These are phyloP conservation scores for Wallemia mellicola DNA, from an alignment of 1,284 basidiomycete genomes.

Conservation along the genomic window DNA sequence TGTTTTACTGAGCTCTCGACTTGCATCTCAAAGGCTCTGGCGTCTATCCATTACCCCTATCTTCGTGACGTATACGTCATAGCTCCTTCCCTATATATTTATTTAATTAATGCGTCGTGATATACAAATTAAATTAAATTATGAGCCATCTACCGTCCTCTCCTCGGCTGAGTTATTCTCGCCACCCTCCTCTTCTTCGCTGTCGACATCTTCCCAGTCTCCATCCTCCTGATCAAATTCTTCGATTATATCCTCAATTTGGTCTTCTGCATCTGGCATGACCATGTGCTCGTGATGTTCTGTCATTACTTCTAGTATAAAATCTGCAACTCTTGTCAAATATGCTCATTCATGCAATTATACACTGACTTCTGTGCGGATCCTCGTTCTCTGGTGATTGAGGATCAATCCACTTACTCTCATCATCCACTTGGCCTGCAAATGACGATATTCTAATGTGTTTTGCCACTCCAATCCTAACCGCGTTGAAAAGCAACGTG, in stretches of 20 bases:
- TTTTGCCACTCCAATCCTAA: background rate
- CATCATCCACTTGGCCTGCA: background rate
- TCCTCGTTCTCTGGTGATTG: background rate
- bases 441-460: background rate
- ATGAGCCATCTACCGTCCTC: conserved; percentile 3
- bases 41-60: conserved; percentile 2
- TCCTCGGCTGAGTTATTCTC: conserved; percentile 1
- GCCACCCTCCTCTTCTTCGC: conserved; percentile 11
- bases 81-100: too few relatives aligned
- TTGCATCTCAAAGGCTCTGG: too few relatives aligned
- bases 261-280: background rate
- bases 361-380: background rate
- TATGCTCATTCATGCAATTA: background rate
- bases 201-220: conserved; percentile 6
- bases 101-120: too few relatives aligned
- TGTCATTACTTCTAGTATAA: background rate
- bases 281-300: background rate
- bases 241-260: background rate
- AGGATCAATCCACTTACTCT: background rate
- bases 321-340: background rate
- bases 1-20: too few relatives aligned
- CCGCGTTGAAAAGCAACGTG: background rate
- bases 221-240: background rate
- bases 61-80: too few relatives aligned
- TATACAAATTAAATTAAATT: too few relatives aligned